Conservation (phyloP, 2,329 filamentous ascomycete species). For the Xylariales sp. region DNA sequence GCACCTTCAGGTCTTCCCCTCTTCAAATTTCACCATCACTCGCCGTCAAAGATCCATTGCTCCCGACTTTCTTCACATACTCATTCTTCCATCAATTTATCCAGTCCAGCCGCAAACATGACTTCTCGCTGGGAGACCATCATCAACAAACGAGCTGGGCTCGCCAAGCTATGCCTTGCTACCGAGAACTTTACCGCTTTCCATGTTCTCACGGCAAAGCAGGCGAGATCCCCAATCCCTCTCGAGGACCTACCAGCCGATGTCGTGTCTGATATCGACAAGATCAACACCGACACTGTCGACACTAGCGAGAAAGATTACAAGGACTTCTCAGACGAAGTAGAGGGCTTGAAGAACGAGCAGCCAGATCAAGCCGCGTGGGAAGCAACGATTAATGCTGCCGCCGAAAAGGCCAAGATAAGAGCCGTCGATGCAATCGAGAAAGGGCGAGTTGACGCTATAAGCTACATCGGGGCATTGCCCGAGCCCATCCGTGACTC, state of each 20-base stretch:
- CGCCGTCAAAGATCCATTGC: neutral
- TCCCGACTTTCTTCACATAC: neutral
- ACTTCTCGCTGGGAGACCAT: constrained; percentile 1
- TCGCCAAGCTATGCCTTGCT: constrained; percentile 9
- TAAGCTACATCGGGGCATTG: neutral
- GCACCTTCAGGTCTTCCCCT: neutral
- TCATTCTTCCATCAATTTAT: neutral
- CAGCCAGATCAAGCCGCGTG: neutral
- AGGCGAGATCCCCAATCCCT: neutral
- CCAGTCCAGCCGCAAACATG: neutral
- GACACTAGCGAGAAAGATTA: neutral
- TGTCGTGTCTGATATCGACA: neutral
- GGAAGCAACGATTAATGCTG: neutral
- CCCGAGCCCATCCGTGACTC: neutral
- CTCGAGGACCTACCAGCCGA: neutral
- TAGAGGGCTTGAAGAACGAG: constrained; percentile 2
- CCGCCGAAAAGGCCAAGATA: neutral
- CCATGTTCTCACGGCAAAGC: constrained; percentile 1
- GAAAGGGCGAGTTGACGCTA: neutral
- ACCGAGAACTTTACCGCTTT: constrained; percentile 7
- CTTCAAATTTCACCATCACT: neutral
- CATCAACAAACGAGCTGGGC: constrained; percentile 5
- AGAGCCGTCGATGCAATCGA: neutral
- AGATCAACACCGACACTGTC: constrained; percentile 5
- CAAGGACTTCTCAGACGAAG: constrained; percentile 8